Conservation (phyloP, 306 rosid genomes). For the Clitoria ternatea region DNA sequence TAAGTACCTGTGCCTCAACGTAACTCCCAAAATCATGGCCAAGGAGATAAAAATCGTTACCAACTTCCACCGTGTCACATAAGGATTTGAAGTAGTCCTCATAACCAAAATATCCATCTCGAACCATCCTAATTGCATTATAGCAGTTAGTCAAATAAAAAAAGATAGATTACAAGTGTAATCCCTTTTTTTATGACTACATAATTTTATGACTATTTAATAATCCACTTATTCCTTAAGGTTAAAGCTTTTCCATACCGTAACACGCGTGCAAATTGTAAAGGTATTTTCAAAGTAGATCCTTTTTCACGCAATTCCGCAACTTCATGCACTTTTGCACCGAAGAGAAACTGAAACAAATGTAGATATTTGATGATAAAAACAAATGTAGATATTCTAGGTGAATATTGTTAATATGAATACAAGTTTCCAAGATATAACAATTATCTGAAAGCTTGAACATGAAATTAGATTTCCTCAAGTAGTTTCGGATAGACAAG, state of each 20-base stretch:
- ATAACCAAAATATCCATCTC: slow-evolving; percentile 63
- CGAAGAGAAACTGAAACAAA: slow-evolving; percentile 64
- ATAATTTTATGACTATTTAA: neutral
- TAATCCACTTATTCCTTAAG: neutral
- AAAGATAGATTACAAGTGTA: neutral
- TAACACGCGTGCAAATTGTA: slow-evolving; percentile 58
- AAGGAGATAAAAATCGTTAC: slow-evolving; percentile 55
- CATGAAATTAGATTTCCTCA: slow-evolving; percentile 5
- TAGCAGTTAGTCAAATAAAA: neutral
- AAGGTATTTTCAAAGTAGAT: slow-evolving; percentile 35
- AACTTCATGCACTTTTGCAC: slow-evolving; percentile 62
- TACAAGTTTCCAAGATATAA: slow-evolving; percentile 11
- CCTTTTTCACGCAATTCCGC: slow-evolving; percentile 50
- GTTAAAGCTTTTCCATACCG: slow-evolving; percentile 35
- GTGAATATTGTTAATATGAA: neutral
- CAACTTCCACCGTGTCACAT: slow-evolving; percentile 58
- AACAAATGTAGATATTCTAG: slow-evolving; percentile 10
- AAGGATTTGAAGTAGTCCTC: slow-evolving; percentile 58
- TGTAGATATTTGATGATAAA: neutral
- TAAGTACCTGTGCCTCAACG: slow-evolving; percentile 68
- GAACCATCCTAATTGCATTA: slow-evolving; percentile 51
- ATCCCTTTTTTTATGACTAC: neutral
- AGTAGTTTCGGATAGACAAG: slow-evolving; percentile 1
- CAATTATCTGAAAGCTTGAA: slow-evolving; percentile 1
- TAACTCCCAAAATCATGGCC: slow-evolving; percentile 65